Evolutionary conservation across 1,284 basidiomycete species (phyloP), one percentile per base, ranked within the genome.

Genomic region (Microbotryum scabiosae): DNA sequence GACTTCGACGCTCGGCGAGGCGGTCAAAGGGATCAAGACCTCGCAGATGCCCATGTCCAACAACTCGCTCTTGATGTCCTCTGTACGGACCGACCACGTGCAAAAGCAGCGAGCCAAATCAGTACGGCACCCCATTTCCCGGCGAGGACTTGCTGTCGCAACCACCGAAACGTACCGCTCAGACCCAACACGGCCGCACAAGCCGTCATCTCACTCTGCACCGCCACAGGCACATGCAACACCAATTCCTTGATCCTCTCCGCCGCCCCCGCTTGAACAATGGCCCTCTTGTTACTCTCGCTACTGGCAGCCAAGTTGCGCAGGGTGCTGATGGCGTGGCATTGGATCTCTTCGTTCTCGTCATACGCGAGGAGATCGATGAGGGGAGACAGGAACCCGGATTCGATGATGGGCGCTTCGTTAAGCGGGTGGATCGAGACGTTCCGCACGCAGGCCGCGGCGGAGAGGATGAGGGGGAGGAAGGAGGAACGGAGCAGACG

Each of bases 121-220:
- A 41, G n/a, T 46, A 54, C 21, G 49, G 28, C n/a, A 36, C 16
- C 21, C 1, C n/a, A n/a, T n/a, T n/a, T n/a, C n/a, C n/a, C n/a
- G n/a, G n/a, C n/a, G n/a, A n/a, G n/a, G n/a, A n/a, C n/a, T n/a
- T n/a, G n/a, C n/a, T n/a, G n/a, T n/a, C n/a, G n/a, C n/a, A n/a
- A n/a, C n/a, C n/a, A n/a, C 4, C 12, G 44, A 4, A 10, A 72
- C 77, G 68, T 61, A 92, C 90, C 91, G 70, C 90, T 93, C 65
- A 97, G 74, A 7, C 92, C 92, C 64, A 97, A 77, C 18, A 97
- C 92, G 21, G 96, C 96, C 25, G 97, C 88, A 72, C 94, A 98
- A 7, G 96, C 96, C 26, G 96, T 99, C 96, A 99, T 99, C 78
- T 98, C 96, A 74, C 90, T 94, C 77, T 99, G 96, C 12, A 99